Evolutionary conservation across 140 eudicot species (phyloP).

Genomic region (Stevia rebaudiana): DNA sequence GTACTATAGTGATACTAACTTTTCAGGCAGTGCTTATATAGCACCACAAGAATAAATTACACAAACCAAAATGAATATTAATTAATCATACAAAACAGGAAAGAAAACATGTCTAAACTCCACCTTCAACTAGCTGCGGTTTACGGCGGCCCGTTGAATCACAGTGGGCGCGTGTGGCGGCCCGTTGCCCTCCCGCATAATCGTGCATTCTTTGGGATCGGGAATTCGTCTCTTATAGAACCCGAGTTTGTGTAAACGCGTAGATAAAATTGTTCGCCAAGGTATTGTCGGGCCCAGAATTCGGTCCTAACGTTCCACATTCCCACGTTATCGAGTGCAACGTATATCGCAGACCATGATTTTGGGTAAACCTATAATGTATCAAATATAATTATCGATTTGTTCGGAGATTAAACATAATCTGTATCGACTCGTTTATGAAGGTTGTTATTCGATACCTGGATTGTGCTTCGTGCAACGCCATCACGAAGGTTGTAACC

Average conservation of each 20-base stretch:
- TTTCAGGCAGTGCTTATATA: slow-evolving; percentile 49
- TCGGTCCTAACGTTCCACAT: slow-evolving; percentile 93
- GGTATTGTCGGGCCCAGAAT: slow-evolving; percentile 90
- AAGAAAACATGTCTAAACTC: slow-evolving; percentile 24
- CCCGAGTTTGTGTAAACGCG: slow-evolving; percentile 82
- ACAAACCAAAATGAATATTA: slow-evolving; percentile 31
- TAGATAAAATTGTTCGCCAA: slow-evolving; percentile 80
- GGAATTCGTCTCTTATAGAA: slow-evolving; percentile 83
- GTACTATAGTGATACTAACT: slow-evolving; percentile 29
- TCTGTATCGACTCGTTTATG: neutral
- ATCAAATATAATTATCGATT: too few species aligned
- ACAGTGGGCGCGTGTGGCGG: slow-evolving; percentile 80
- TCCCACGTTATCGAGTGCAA: slow-evolving; percentile 83
- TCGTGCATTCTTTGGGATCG: slow-evolving; percentile 83
- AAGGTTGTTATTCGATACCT: slow-evolving; percentile 37
- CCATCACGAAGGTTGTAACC: slow-evolving; percentile 83
- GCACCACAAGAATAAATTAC: slow-evolving; percentile 42
- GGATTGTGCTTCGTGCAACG: slow-evolving; percentile 66
- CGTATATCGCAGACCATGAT: slow-evolving; percentile 87
- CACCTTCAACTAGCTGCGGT: neutral
- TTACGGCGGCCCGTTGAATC: too few species aligned
- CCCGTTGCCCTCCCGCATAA: slow-evolving; percentile 82
- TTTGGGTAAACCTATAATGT: slow-evolving; percentile 69
- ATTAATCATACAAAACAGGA: slow-evolving; percentile 21
- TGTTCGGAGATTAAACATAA: neutral